phyloP scores from a whole-genome alignment of 75 land plant genomes.

The Isoetes taiwanensis region DNA sequence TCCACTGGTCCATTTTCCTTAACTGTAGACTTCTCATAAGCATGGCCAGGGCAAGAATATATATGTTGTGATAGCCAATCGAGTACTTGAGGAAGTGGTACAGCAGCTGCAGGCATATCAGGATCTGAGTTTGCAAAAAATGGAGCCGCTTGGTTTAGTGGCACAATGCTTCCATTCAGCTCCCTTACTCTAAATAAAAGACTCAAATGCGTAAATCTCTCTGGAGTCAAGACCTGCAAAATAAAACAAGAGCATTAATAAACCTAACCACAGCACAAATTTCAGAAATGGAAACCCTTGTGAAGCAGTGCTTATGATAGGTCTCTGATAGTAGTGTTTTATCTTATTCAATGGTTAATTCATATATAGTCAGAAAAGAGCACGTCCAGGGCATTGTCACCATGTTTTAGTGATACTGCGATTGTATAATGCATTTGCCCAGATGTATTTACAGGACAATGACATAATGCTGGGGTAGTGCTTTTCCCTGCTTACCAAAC shows the following conservation, averaged over 20 bases:
- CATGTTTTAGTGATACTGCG: too few relatives aligned
- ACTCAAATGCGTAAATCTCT: constrained; percentile 79
- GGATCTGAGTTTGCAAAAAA: constrained; percentile 99
- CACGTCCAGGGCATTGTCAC: too few relatives aligned
- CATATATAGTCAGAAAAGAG: too few relatives aligned
- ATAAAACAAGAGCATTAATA: background rate
- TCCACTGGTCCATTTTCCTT: constrained; percentile 56
- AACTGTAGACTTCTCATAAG: constrained; percentile 29
- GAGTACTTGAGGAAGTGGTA: constrained; percentile 62
- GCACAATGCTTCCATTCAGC: constrained; percentile 29
- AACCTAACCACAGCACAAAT: background rate
- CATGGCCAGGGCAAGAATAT: constrained; percentile 40
- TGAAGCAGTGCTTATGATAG: too few relatives aligned
- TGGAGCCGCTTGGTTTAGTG: constrained; percentile 71
- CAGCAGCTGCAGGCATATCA: constrained; percentile 96
- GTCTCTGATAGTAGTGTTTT: too few relatives aligned
- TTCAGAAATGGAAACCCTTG: background rate
- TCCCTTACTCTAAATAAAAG: constrained; percentile 61
- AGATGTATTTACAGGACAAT: too few relatives aligned
- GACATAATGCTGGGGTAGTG: too few relatives aligned
- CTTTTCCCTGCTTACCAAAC: too few relatives aligned
- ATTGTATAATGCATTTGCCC: too few relatives aligned
- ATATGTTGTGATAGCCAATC: constrained; percentile 77
- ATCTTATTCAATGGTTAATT: too few relatives aligned
- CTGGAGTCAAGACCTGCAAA: constrained; percentile 60